Conservation (phyloP, 208 protist species). For the Leishmania turanica region DNA sequence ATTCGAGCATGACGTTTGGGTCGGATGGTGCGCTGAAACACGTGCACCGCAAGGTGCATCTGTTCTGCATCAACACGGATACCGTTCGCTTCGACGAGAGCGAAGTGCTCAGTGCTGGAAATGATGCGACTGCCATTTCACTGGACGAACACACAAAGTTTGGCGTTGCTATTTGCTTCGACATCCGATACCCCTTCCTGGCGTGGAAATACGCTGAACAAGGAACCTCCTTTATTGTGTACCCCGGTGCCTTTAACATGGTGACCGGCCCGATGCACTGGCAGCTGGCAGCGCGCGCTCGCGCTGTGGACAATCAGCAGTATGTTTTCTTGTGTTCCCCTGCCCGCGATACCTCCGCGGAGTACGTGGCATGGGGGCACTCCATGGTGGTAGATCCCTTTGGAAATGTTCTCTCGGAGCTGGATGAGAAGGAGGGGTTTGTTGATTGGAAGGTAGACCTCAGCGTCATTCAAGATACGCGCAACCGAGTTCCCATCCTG, state of each 20-base stretch:
- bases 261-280: slow-evolving; percentile 98
- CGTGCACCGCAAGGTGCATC: slow-evolving; percentile 95
- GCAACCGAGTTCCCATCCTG: slow-evolving; percentile 80
- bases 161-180: slow-evolving; percentile 98
- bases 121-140: slow-evolving; percentile 45
- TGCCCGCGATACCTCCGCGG: slow-evolving; percentile 85
- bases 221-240: slow-evolving; percentile 94
- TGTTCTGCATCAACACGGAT: slow-evolving; percentile 97
- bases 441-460: slow-evolving; percentile 76
- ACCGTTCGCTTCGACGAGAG: slow-evolving; percentile 95
- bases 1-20: slow-evolving; percentile 93
- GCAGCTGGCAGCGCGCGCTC: slow-evolving; percentile 93
- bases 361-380: slow-evolving; percentile 97
- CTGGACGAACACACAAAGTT: slow-evolving; percentile 76
- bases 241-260: slow-evolving; percentile 99
- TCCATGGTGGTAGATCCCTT: slow-evolving; percentile 95
- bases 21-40: slow-evolving; percentile 89
- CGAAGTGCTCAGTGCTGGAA: slow-evolving; percentile 94
- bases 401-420: slow-evolving; percentile 67
- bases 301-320: slow-evolving; percentile 95
- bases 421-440: slow-evolving; percentile 69
- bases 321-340: slow-evolving; percentile 96
- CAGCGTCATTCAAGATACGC: slow-evolving; percentile 37
- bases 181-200: slow-evolving; percentile 97
- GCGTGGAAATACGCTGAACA: slow-evolving; percentile 67